Conservation (phyloP, 2,329 filamentous ascomycete species). For the Penicillium sp. region DNA sequence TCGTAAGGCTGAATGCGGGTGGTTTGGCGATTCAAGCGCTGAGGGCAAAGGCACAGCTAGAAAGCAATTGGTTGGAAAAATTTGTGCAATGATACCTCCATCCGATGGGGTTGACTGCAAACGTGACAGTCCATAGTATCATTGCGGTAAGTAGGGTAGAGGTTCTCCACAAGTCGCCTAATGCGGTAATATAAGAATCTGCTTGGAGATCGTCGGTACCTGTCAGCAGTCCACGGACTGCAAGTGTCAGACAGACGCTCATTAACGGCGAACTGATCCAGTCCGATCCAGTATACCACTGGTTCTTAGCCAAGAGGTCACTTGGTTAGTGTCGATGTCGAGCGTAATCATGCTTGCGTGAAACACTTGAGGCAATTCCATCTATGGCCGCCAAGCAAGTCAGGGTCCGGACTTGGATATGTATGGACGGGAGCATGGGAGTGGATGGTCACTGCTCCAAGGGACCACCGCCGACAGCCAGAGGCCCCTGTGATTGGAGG, state of each 20-base stretch:
- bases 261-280: neutral
- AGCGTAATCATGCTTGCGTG: neutral
- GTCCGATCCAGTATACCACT: neutral
- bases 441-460: neutral
- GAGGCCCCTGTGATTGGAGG: neutral
- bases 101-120: conserved; percentile 18
- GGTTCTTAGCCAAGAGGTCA: neutral
- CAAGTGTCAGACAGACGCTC: neutral
- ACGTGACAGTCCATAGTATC: conserved; percentile 34
- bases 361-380: neutral
- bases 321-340: neutral
- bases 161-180: conserved; percentile 14
- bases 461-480: neutral
- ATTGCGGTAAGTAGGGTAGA: conserved; percentile 21
- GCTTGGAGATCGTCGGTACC: neutral
- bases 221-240: neutral
- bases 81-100: conserved; percentile 17
- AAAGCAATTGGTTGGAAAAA: conserved; percentile 10
- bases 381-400: neutral
- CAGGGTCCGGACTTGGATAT: neutral
- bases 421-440: neutral
- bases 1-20: conserved; percentile 22
- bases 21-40: conserved; percentile 15
- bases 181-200: conserved; percentile 16
- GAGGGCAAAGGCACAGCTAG: conserved; percentile 20